Evolutionary conservation across 306 rosid genomes (phyloP).

Genomic region (Psophocarpus tetragonolobus): DNA sequence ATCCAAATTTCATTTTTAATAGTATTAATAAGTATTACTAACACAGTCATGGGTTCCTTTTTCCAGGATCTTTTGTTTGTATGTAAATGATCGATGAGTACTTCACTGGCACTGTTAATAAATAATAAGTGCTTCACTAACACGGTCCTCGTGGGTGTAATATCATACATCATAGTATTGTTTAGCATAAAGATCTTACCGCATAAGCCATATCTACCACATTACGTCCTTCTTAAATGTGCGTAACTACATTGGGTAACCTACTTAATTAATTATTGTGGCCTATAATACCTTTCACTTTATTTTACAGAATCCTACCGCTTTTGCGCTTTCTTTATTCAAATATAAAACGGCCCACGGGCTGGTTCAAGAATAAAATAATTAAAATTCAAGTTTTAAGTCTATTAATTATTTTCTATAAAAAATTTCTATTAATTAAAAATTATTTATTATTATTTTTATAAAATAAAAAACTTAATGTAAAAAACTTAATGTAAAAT

Average conservation of each 20-base stretch:
- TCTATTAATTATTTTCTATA: too few relatives aligned
- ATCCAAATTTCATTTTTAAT: not conserved
- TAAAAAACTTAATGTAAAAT: too few relatives aligned
- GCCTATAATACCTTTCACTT: constrained; percentile 27
- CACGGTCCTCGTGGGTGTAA: not conserved
- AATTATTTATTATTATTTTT: too few relatives aligned
- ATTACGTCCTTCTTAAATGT: constrained; percentile 37
- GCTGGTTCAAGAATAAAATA: too few relatives aligned
- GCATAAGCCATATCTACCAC: constrained; percentile 22
- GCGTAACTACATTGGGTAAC: constrained; percentile 39
- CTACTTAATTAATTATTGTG: constrained; percentile 42
- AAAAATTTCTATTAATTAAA: too few relatives aligned
- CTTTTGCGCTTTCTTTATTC: not conserved
- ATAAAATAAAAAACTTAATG: too few relatives aligned
- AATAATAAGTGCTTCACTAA: too few relatives aligned
- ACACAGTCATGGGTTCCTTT: not conserved
- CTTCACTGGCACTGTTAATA: too few relatives aligned
- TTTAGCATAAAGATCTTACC: not conserved
- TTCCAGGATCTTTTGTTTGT: not conserved
- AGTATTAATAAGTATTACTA: not conserved
- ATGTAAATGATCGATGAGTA: too few relatives aligned
- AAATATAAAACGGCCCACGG: not conserved
- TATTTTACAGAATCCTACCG: not conserved
- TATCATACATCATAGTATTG: not conserved
- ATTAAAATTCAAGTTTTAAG: too few relatives aligned